Base-by-base conservation (phyloP, 306 rosid species). In the Malus domestica region DNA sequence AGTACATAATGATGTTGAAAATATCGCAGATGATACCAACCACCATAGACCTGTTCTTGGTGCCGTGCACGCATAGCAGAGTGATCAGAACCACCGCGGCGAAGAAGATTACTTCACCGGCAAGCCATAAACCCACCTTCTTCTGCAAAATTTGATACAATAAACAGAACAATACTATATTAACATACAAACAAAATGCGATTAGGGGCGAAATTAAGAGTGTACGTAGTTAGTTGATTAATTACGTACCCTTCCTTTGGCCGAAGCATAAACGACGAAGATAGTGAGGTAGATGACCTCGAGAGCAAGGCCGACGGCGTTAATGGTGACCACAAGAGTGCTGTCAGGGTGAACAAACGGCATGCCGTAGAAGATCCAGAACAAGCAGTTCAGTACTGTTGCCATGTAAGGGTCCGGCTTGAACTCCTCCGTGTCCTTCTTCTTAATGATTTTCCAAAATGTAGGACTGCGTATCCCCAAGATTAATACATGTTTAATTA, bases 281-380 rank as follows among this genome's bases (percentile, higher is more conserved):
- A 90, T 83, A 78, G 80, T 22, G 20, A 93, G 71, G 51, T 93
- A 93, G 40, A 80, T 11, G 10, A 89, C 63, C 84, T 88, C 93
- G 1, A 93, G 29, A 0, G 42, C 76, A 20, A 93, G 90, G 0
- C 98, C 97, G 76, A 86, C 67, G 10, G 71, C 27, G 46, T 93
- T 93, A 23, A 90, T 91, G 42, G 93, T 87, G 54, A 85, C 60
- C 0, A 91, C 93, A 20, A 93, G 85, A 67, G 81, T 5, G 58
- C 93, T 93, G 19, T 93, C 23, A 1, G 93, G 92, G 45, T 88
- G 91, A 49, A 93, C 88, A 61, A 91, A 85, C 3, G 98, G 97
- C 83, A 91, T 8, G 14, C 97, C 98, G 57, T 91, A 93, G 40
- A 88, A 82, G 4, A 86, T 68, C 97, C 97, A 93, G 12, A 83